phyloP scores from a whole-genome alignment of 352 stramenopile species.

The Peronosclerospora sorghi region DNA sequence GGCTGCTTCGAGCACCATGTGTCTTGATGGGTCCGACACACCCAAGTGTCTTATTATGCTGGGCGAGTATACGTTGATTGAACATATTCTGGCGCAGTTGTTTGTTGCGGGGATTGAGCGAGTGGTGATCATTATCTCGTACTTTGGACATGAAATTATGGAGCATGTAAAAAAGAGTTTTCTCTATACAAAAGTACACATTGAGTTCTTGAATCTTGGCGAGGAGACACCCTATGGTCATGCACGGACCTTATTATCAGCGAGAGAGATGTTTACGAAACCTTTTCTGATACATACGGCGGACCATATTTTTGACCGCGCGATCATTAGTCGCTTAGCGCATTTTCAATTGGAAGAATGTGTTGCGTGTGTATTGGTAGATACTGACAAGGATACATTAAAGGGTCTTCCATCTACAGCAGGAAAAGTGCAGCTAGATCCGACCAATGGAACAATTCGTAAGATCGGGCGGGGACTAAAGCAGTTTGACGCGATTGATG shows the following conservation, averaged over 20 bases:
- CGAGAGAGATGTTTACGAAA: slow-evolving; percentile 66
- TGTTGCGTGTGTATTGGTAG: slow-evolving; percentile 65
- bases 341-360: slow-evolving; percentile 62
- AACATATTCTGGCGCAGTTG: slow-evolving; percentile 73
- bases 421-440: slow-evolving; percentile 52
- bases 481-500: slow-evolving; percentile 68
- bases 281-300: slow-evolving; percentile 81
- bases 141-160: slow-evolving; percentile 74
- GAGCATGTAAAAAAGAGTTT: slow-evolving; percentile 66
- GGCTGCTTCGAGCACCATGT: slow-evolving; percentile 68
- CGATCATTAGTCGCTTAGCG: slow-evolving; percentile 53
- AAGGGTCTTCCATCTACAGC: slow-evolving; percentile 48
- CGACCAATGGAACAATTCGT: slow-evolving; percentile 33
- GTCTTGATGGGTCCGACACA: slow-evolving; percentile 62
- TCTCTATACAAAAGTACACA: slow-evolving; percentile 63
- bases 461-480: slow-evolving; percentile 62
- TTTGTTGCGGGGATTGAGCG: slow-evolving; percentile 74
- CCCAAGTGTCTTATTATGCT: slow-evolving; percentile 72
- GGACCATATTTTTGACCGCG: slow-evolving; percentile 77
- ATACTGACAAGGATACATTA: slow-evolving; percentile 52
- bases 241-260: slow-evolving; percentile 61
- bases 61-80: slow-evolving; percentile 66
- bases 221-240: slow-evolving; percentile 66
- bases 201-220: slow-evolving; percentile 79
- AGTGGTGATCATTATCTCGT: slow-evolving; percentile 79